Percentiles rank a stretch among this genome's conserved stretches.
Evolutionary conservation across 192 early-diverging fungal species (phyloP).

Genomic region (Geranomyces michiganensis): DNA sequence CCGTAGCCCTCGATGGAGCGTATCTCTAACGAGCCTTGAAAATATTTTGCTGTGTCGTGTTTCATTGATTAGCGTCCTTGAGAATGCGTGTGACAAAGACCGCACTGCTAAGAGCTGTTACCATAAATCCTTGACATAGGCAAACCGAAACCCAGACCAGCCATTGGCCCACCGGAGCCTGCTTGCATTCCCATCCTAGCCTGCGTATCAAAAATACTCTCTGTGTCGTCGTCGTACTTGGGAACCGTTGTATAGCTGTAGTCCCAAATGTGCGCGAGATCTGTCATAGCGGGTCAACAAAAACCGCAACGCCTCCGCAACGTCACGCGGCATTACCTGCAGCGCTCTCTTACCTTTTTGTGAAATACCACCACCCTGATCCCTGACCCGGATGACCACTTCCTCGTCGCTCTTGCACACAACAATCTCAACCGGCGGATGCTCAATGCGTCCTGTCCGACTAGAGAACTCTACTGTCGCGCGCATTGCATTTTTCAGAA

Average conservation of each 20-base stretch:
- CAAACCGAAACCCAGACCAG: conserved; percentile 77
- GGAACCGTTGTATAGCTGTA: conserved; percentile 92
- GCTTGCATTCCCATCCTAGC: conserved; percentile 78
- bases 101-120: neutral
- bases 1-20: conserved; percentile 85
- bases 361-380: conserved; percentile 90
- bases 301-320: too few relatives aligned
- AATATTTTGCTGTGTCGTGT: conserved; percentile 71
- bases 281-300: conserved; percentile 19
- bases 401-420: conserved; percentile 76
- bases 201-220: conserved; percentile 74
- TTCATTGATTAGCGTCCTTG: neutral
- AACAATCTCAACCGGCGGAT: conserved; percentile 85
- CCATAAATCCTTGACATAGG: conserved; percentile 85
- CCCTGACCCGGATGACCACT: conserved; percentile 82
- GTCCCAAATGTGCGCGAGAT: conserved; percentile 82
- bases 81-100: neutral
- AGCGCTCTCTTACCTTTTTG: conserved; percentile 53
- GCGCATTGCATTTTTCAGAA: conserved; percentile 86
- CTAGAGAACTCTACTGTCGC: conserved; percentile 71
- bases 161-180: conserved; percentile 92
- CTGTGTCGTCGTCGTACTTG: conserved; percentile 57
- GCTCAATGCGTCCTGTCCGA: conserved; percentile 40
- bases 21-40: conserved; percentile 87
- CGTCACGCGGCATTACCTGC: too few relatives aligned